Evolutionary conservation across 768 basidiomycete species (phyloP).

Genomic region (Rhodotorula paludigena): DNA sequence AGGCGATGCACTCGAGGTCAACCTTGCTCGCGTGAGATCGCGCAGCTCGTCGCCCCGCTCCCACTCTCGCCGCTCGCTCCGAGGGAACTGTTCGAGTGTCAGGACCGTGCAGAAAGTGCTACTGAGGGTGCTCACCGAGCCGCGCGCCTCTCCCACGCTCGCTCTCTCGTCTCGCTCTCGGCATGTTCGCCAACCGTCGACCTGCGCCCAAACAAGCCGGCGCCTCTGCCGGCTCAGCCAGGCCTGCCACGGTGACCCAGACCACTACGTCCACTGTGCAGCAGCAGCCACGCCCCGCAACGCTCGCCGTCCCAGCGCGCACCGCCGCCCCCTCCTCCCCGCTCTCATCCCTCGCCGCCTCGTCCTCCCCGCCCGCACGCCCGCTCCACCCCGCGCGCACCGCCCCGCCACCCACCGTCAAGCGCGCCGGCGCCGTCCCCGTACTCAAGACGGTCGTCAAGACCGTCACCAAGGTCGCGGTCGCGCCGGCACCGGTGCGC

Average conservation of each 20-base stretch:
- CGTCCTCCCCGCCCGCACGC: not conserved
- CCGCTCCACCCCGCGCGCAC: not conserved
- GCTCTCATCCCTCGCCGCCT: not conserved
- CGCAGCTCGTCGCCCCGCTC: not conserved
- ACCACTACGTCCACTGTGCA: too few relatives aligned
- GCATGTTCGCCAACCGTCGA: slow-evolving; percentile 2
- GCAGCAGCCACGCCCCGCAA: too few relatives aligned
- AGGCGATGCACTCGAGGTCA: not conserved
- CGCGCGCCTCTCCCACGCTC: not conserved
- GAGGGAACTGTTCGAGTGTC: too few relatives aligned
- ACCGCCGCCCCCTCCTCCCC: not conserved
- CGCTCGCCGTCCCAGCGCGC: not conserved
- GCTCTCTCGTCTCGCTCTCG: not conserved
- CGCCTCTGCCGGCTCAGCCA: not conserved
- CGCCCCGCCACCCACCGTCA: not conserved
- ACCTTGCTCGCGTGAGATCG: not conserved
- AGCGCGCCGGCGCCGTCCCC: not conserved
- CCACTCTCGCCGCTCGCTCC: not conserved
- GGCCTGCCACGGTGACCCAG: not conserved
- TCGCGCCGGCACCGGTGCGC: not conserved
- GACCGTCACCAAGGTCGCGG: not conserved
- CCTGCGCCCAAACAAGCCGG: not conserved
- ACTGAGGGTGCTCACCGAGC: not conserved
- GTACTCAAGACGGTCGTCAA: not conserved
- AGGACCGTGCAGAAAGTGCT: not conserved